Percentiles rank a stretch among this genome's conserved stretches.
Evolutionary conservation across 768 basidiomycete species (phyloP).

Genomic region (Tulasnella sp.): DNA sequence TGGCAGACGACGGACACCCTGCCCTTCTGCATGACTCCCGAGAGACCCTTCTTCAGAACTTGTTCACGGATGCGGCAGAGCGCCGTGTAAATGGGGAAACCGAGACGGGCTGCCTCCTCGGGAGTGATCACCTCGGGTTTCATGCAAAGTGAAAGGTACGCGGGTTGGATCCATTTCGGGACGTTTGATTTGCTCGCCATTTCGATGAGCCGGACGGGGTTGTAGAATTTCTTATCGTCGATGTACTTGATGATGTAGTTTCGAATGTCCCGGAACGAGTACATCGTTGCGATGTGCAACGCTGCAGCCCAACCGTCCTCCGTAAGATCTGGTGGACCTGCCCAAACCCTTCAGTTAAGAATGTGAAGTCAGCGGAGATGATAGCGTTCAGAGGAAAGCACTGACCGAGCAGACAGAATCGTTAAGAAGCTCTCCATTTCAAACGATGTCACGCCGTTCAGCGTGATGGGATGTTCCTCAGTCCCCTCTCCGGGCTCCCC

Average conservation of each 20-base stretch:
- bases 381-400: background rate
- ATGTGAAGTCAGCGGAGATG: background rate
- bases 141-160: background rate
- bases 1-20: no score
- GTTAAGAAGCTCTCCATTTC: constrained; percentile 6
- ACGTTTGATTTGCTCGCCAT: background rate
- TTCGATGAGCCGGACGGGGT: background rate
- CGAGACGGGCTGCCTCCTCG: background rate
- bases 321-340: background rate
- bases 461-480: background rate
- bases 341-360: background rate
- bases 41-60: background rate
- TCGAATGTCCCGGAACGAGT: background rate
- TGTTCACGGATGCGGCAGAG: constrained; percentile 4
- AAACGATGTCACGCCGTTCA: background rate
- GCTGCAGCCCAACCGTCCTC: background rate
- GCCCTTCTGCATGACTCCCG: background rate
- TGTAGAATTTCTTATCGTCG: background rate
- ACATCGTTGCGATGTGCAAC: constrained; percentile 6
- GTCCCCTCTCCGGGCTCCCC: background rate
- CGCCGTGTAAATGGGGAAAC: background rate
- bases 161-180: constrained; percentile 10
- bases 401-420: background rate
- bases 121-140: background rate
- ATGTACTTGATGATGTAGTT: constrained; percentile 3